Conservation (phyloP, 768 basidiomycete species). For the Mycena albidolilacea region DNA sequence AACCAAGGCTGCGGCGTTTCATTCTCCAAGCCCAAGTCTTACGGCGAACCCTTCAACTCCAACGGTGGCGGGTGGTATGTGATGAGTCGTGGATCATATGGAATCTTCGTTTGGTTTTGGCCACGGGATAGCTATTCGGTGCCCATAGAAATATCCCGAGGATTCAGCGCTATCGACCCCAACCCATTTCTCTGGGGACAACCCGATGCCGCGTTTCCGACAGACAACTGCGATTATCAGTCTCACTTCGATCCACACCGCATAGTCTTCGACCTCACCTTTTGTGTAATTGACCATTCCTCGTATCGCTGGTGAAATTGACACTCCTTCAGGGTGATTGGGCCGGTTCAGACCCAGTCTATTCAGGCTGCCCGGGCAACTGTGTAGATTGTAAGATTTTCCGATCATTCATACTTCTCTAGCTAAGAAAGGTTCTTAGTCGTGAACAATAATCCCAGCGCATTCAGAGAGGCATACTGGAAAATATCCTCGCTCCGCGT, state of each 20-base stretch:
- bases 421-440: constrained; percentile 49
- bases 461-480: constrained; percentile 79
- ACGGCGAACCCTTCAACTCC: constrained; percentile 64
- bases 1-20: constrained; percentile 60
- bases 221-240: constrained; percentile 64
- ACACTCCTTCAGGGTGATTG: constrained; percentile 62
- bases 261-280: constrained; percentile 73
- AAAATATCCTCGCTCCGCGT: constrained; percentile 73
- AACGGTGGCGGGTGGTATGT: constrained; percentile 75
- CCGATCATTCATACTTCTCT: not conserved
- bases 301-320: constrained; percentile 11
- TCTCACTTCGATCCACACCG: constrained; percentile 66
- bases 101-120: constrained; percentile 78
- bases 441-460: constrained; percentile 71
- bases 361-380: constrained; percentile 55
- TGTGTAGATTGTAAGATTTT: constrained; percentile 64
- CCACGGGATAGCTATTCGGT: constrained; percentile 59
- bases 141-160: constrained; percentile 57
- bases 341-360: constrained; percentile 61
- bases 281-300: constrained; percentile 61
- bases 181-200: constrained; percentile 54
- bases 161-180: constrained; percentile 37
- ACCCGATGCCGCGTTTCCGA: constrained; percentile 66
- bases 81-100: constrained; percentile 56
- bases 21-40: constrained; percentile 57